Evolutionary conservation across 2,329 filamentous ascomycete species (phyloP).

Genomic region (Talaromyces sp.): DNA sequence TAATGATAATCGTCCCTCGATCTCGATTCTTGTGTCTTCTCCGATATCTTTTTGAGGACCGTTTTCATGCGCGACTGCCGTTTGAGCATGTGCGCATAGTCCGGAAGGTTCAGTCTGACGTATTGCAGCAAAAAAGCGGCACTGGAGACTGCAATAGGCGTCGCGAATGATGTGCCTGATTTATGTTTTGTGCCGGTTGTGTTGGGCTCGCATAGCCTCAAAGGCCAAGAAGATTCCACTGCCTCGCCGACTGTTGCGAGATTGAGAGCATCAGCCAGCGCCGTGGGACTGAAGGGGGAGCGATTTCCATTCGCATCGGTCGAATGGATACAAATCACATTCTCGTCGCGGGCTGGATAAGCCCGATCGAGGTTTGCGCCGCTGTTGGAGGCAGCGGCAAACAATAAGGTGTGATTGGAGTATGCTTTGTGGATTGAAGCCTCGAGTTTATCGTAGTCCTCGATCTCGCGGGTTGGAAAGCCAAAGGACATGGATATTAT

Average conservation of each 20-base stretch:
- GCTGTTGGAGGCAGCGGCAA: conserved; percentile 5
- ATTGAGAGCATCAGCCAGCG: not conserved
- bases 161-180: conserved; percentile 11
- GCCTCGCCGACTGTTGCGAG: not conserved
- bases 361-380: not conserved
- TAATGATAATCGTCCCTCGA: conserved; percentile 4
- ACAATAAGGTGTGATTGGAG: not conserved
- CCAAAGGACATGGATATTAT: conserved; percentile 12
- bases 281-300: not conserved
- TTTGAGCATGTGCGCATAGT: conserved; percentile 3
- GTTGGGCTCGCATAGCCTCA: not conserved
- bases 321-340: conserved; percentile 7
- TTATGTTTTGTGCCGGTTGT: not conserved
- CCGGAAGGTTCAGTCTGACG: not conserved
- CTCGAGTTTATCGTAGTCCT: conserved; percentile 4
- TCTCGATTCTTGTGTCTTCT: not conserved
- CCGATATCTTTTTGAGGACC: not conserved
- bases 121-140: conserved; percentile 3
- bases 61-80: not conserved
- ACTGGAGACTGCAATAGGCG: conserved; percentile 3
- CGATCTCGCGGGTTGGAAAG: not conserved
- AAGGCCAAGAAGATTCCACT: not conserved
- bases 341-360: not conserved
- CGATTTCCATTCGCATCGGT: conserved; percentile 3
- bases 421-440: not conserved